Percentiles rank a stretch among this genome's conserved stretches.
These are phyloP conservation scores for Epichloe hybrida DNA, from an alignment of 2,329 filamentous ascomycete species.

Conservation along the genomic window DNA sequence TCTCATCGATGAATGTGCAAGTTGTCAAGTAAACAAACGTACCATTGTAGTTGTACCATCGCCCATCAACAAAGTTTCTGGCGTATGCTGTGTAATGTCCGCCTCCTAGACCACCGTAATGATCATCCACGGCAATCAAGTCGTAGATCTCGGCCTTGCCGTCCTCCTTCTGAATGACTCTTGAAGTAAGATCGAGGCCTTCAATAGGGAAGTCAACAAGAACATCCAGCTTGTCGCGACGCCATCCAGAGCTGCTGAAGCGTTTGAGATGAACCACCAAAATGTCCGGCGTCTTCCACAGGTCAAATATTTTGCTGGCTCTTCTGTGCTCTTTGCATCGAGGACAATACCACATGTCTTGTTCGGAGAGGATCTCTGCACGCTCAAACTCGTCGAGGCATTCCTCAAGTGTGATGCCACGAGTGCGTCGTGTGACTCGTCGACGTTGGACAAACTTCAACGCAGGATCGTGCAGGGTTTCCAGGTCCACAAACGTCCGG, in stretches of 20 bases:
- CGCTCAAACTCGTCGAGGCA: constrained; percentile 92
- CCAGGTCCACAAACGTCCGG: constrained; percentile 40
- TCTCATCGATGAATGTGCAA: not conserved
- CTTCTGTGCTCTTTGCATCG: constrained; percentile 87
- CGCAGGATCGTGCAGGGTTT: constrained; percentile 46
- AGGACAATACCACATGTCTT: constrained; percentile 96
- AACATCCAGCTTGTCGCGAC: constrained; percentile 84
- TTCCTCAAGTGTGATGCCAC: constrained; percentile 74
- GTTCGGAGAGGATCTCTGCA: constrained; percentile 82
- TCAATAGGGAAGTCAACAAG: constrained; percentile 85
- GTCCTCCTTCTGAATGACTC: constrained; percentile 67
- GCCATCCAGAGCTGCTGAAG: constrained; percentile 72
- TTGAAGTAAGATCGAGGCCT: constrained; percentile 65
- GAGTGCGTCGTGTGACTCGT: constrained; percentile 39
- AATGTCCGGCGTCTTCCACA: constrained; percentile 95
- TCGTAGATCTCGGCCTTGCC: constrained; percentile 81
- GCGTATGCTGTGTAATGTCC: constrained; percentile 94
- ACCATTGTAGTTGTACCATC: constrained; percentile 98
- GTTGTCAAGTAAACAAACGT: constrained; percentile 20
- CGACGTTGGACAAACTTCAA: constrained; percentile 49
- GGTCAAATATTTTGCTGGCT: constrained; percentile 89
- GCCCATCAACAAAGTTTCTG: constrained; percentile 75
- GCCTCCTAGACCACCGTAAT: constrained; percentile 83
- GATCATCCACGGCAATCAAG: constrained; percentile 89
- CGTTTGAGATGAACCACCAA: constrained; percentile 90